These are phyloP conservation scores for Fonsecaea pedrosoi DNA, from an alignment of 2,329 filamentous ascomycete species.

Conservation along the genomic window DNA sequence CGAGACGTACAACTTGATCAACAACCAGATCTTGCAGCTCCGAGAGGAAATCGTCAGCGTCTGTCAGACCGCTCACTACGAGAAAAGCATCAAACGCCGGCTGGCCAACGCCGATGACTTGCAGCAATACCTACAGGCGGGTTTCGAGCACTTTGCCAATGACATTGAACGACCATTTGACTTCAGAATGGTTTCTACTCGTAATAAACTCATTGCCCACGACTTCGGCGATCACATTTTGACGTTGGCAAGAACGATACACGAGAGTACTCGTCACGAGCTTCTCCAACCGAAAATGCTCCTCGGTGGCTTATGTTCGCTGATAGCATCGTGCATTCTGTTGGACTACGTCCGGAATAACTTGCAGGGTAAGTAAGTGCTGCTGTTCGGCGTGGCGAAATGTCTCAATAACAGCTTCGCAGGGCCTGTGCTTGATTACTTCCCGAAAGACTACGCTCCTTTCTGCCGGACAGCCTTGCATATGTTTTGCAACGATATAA, in stretches of 20 bases:
- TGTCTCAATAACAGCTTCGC: background rate
- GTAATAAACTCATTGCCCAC: constrained; percentile 55
- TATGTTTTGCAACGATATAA: background rate
- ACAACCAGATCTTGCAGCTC: constrained; percentile 8
- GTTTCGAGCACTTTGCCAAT: constrained; percentile 59
- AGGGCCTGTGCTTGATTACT: constrained; percentile 10
- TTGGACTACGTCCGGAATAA: constrained; percentile 53
- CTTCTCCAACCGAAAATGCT: constrained; percentile 39
- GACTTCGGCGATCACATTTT: constrained; percentile 60
- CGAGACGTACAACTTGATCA: constrained; percentile 55
- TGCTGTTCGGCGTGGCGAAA: background rate
- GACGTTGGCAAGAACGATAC: constrained; percentile 53
- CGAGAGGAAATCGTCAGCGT: constrained; percentile 4
- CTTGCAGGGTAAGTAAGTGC: constrained; percentile 39
- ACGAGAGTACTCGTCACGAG: constrained; percentile 34
- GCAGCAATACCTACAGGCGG: constrained; percentile 56
- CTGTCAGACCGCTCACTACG: constrained; percentile 50
- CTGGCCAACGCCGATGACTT: constrained; percentile 56
- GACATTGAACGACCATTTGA: constrained; percentile 58
- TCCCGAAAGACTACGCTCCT: constrained; percentile 13
- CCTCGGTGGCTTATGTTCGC: constrained; percentile 54
- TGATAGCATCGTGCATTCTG: constrained; percentile 61
- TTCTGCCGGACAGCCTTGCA: constrained; percentile 53
- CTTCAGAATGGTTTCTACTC: constrained; percentile 57
- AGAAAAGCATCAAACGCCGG: constrained; percentile 57